Conservation (phyloP, 495 filamentous ascomycete species). For the Trypethelium eluteriae region DNA sequence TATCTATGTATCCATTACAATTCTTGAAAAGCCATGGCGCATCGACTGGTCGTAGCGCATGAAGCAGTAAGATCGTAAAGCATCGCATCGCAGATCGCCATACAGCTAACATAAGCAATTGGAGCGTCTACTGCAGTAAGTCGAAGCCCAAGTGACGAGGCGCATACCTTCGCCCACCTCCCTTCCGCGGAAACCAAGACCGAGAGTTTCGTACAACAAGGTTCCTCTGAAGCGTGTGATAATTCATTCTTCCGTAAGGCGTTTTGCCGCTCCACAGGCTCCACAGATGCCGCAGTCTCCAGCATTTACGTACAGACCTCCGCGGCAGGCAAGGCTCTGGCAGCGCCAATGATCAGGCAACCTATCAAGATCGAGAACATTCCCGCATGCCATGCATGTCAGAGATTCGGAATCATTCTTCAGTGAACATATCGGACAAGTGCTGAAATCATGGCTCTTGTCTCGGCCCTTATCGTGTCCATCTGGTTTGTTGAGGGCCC, state of each 20-base stretch:
- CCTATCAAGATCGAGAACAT: slow-evolving; percentile 50
- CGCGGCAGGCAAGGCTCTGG: slow-evolving; percentile 44
- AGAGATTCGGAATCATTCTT: slow-evolving; percentile 43
- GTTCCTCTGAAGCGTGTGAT: not conserved
- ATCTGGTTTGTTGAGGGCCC: not conserved
- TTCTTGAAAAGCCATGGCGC: not conserved
- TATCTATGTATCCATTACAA: not conserved
- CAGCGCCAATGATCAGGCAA: slow-evolving; percentile 54
- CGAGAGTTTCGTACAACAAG: not conserved
- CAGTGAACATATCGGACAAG: slow-evolving; percentile 58
- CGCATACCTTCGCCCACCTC: not conserved
- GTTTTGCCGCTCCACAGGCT: slow-evolving; percentile 47
- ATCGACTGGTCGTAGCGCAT: slow-evolving; percentile 5
- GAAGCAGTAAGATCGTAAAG: not conserved
- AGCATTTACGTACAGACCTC: slow-evolving; percentile 53
- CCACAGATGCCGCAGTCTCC: slow-evolving; percentile 59
- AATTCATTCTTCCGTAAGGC: not conserved
- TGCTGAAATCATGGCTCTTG: not conserved
- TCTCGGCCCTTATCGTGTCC: not conserved
- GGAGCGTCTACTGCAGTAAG: not conserved
- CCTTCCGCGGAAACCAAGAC: not conserved
- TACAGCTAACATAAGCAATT: not conserved
- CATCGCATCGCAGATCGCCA: not conserved
- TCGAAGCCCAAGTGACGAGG: not conserved
- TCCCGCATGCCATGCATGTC: slow-evolving; percentile 56